These are phyloP conservation scores for Neurospora terricola DNA, from an alignment of 495 filamentous ascomycete species.

Conservation along the genomic window DNA sequence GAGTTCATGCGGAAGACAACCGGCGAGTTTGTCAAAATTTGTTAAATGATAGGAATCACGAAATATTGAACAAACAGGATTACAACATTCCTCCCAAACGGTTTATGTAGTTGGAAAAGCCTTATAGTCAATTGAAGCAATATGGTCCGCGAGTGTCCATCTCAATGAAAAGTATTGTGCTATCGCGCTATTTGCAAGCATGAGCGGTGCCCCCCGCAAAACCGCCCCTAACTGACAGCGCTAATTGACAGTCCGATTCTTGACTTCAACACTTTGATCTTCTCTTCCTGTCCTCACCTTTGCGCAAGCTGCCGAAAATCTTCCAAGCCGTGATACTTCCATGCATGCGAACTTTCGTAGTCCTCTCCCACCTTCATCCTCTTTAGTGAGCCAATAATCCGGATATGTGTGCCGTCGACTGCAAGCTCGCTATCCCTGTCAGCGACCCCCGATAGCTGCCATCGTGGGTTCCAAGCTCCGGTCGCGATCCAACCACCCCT, in stretches of 20 bases:
- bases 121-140: too few relatives aligned
- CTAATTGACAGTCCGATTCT: neutral
- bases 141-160: neutral
- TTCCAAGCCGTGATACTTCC: neutral
- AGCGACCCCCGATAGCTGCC: neutral
- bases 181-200: neutral
- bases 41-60: too few relatives aligned
- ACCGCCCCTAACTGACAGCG: neutral
- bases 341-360: neutral
- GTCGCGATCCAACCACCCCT: neutral
- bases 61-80: too few relatives aligned
- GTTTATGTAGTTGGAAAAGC: too few relatives aligned
- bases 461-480: neutral
- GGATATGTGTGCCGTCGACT: neutral
- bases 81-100: too few relatives aligned
- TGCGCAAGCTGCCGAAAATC: neutral
- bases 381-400: neutral
- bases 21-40: neutral
- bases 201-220: neutral
- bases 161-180: rapidly evolving
- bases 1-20: neutral
- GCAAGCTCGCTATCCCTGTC: neutral
- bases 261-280: neutral
- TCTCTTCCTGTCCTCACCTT: neutral
- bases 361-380: neutral